Evolutionary conservation across 176 grass and related monocot genomes (phyloP).

Genomic region (Oryza meyeriana): DNA sequence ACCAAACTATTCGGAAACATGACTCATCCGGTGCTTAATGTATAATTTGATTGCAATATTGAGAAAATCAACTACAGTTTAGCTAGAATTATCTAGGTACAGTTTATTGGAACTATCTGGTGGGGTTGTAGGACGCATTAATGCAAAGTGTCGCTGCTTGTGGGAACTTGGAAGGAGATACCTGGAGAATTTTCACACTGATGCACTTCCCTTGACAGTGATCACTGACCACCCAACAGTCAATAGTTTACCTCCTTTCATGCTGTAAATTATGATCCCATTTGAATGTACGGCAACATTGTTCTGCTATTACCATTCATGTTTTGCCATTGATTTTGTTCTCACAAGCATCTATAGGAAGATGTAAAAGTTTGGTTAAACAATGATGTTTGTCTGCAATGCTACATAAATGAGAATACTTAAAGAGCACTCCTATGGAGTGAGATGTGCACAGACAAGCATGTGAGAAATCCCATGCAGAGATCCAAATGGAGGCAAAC

Average conservation of each 20-base stretch:
- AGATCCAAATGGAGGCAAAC: conserved; percentile 49
- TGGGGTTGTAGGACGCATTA: neutral
- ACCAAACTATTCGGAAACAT: neutral
- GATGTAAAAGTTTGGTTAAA: conserved; percentile 28
- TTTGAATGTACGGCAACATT: neutral
- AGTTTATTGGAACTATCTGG: neutral
- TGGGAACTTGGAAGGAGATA: neutral
- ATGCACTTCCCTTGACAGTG: neutral
- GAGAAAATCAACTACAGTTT: neutral
- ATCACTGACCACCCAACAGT: too few species aligned
- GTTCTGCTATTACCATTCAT: neutral
- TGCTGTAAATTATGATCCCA: neutral
- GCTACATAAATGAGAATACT: conserved; percentile 22
- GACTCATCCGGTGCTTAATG: too few species aligned
- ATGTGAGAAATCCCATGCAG: conserved; percentile 43
- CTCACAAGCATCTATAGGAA: neutral
- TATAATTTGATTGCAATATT: neutral
- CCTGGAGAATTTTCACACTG: neutral
- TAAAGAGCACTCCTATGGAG: neutral
- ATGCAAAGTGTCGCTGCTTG: too few species aligned
- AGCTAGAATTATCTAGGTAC: neutral
- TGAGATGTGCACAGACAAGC: conserved; percentile 27
- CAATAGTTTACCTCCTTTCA: neutral
- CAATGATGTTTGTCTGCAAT: conserved; percentile 20
- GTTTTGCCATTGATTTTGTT: neutral